Evolutionary conservation across 495 filamentous ascomycete genomes (phyloP), one percentile per base, ranked within the genome.

Genomic region (Hyaloscypha bicolor): DNA sequence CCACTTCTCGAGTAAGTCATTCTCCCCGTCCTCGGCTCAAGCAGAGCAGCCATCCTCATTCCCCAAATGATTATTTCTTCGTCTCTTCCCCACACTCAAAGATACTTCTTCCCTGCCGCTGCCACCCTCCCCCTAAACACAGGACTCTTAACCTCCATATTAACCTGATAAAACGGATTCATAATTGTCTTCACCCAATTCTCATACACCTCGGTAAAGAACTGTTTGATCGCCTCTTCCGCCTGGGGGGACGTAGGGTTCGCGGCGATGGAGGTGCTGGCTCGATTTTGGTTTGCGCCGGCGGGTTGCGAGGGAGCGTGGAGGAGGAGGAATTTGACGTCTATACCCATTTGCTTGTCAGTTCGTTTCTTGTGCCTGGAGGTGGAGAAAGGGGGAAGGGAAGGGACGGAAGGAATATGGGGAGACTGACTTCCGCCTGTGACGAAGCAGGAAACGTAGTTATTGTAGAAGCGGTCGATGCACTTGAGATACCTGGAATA

Each of bases 121-220:
- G 85, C 87, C 3, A 99, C 92, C 78, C 90, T 86, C 48, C 80
- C 75, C 73, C 92, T 83, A 75, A 99, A 99, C 3, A 97, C 87
- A 0, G 91, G 87, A 76, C 93, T 97, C 76, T 82, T 85, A 37
- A 99, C 88, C 75, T 89, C 86, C 86, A 90, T 90, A 72, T 94
- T 91, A 56, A 88, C 83, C 62, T 84, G 80, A 78, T 96, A 96
- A 78, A 99, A 99, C 39, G 95, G 95, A 76, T 87, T 97, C 95
- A 99, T 97, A 48, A 93, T 86, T n/a, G 92, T 91, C 84, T 99
- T 99, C 55, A 96, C 84, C 86, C 94, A 99, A 65, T 84, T 88
- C 77, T 98, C 95, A 77, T 96, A 97, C 14, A 97, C 91, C 75
- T 99, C 95, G 6, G 81, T 82, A 80, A 99, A 96, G 80, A 99